A percentile compares a stretch with the other conserved stretches of the same genome.
These are phyloP conservation scores for Globisporangium polare DNA, from an alignment of 352 stramenopile species.

Conservation along the genomic window DNA sequence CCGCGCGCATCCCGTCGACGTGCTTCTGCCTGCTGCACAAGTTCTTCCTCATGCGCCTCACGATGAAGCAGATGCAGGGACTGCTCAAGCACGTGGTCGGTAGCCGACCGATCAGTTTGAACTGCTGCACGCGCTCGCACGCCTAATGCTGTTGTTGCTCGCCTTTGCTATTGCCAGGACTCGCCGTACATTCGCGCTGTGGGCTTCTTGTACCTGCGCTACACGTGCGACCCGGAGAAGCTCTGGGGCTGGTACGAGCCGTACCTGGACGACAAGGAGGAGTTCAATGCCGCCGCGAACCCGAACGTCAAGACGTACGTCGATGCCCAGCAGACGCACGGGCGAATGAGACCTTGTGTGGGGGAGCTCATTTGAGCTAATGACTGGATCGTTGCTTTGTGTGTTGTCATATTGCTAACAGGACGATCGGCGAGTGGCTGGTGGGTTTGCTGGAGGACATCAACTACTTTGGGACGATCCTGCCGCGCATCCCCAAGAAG, in stretches of 20 bases:
- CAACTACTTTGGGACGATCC: conserved; percentile 96
- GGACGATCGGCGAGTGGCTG: conserved; percentile 93
- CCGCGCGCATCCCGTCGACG: conserved; percentile 88
- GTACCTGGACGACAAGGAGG: conserved; percentile 95
- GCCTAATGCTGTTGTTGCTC: background rate
- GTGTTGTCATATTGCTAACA: conserved; percentile 26
- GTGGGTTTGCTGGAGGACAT: conserved; percentile 89
- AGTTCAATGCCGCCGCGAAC: conserved; percentile 87
- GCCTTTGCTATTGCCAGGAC: conserved; percentile 50
- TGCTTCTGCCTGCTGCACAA: conserved; percentile 97
- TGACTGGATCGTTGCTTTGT: background rate
- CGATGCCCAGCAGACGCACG: background rate
- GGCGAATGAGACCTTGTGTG: background rate
- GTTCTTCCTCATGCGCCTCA: conserved; percentile 95
- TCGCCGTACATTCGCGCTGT: conserved; percentile 96
- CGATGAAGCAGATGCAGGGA: conserved; percentile 94
- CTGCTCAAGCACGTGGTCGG: conserved; percentile 88
- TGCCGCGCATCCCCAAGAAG: conserved; percentile 95
- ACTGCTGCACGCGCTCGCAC: no score
- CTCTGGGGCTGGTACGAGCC: conserved; percentile 95
- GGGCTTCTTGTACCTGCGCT: conserved; percentile 98
- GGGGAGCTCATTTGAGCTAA: background rate
- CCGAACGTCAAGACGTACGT: conserved; percentile 71
- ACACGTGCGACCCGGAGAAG: conserved; percentile 90
- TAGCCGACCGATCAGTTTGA: no score